Evolutionary conservation across 1,284 basidiomycete genomes (phyloP).

Genomic region (Fistulinella cinereoalba): DNA sequence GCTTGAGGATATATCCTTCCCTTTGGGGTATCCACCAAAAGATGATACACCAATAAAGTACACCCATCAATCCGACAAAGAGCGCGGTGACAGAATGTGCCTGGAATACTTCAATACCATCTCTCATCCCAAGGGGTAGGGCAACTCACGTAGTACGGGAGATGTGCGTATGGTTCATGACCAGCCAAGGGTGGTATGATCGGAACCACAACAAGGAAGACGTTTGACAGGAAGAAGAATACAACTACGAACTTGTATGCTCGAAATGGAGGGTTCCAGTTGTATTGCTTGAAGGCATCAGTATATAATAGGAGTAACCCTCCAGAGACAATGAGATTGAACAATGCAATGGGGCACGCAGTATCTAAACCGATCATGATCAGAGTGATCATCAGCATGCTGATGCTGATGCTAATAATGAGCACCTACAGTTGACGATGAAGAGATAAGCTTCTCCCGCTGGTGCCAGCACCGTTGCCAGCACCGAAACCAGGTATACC

Average conservation of each 20-base stretch:
- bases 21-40: conserved; percentile 52
- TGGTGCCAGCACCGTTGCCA: conserved; percentile 50
- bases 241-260: conserved; percentile 46
- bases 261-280: conserved; percentile 63
- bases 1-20: conserved; percentile 49
- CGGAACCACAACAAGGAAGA: conserved; percentile 58
- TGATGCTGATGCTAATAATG: neutral
- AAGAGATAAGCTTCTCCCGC: conserved; percentile 69
- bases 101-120: conserved; percentile 30
- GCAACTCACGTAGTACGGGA: conserved; percentile 63
- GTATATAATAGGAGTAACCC: conserved; percentile 60
- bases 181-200: conserved; percentile 55
- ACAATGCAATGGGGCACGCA: conserved; percentile 51
- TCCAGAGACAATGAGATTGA: conserved; percentile 58
- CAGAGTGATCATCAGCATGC: neutral
- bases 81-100: conserved; percentile 53
- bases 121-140: neutral
- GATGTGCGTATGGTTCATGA: conserved; percentile 48
- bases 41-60: conserved; percentile 60
- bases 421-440: conserved; percentile 54
- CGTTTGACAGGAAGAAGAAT: conserved; percentile 60
- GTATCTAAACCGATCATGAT: conserved; percentile 39
- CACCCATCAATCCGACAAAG: conserved; percentile 49
- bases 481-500: conserved; percentile 54
- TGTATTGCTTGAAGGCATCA: conserved; percentile 40